Percentiles rank a stretch among this genome's conserved stretches.
phyloP scores from a whole-genome alignment of 164 flowering plant species.

The Litsea cubeba region DNA sequence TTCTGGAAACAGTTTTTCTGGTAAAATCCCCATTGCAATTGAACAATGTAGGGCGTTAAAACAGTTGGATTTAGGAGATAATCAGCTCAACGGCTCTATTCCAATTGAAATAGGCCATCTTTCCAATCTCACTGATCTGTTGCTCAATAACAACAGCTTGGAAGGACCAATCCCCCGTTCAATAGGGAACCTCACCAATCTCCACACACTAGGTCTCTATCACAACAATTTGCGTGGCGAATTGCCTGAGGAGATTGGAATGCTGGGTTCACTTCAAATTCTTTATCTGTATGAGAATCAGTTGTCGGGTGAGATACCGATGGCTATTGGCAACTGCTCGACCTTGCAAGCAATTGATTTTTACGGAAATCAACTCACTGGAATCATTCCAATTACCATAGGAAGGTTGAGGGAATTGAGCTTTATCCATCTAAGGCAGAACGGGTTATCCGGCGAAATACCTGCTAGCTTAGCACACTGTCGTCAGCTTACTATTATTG shows the following conservation, averaged over 20 bases:
- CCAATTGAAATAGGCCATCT: slow-evolving; percentile 57
- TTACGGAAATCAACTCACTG: slow-evolving; percentile 68
- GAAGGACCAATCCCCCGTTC: slow-evolving; percentile 55
- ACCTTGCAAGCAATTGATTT: slow-evolving; percentile 75
- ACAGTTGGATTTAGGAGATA: slow-evolving; percentile 75
- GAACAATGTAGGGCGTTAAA: slow-evolving; percentile 45
- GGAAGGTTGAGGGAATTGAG: slow-evolving; percentile 62
- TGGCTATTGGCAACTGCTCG: slow-evolving; percentile 81
- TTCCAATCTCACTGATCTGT: slow-evolving; percentile 50
- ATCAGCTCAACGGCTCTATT: slow-evolving; percentile 58
- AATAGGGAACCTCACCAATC: slow-evolving; percentile 58
- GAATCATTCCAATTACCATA: slow-evolving; percentile 62
- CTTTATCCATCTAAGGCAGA: slow-evolving; percentile 77
- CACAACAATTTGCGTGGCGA: slow-evolving; percentile 64
- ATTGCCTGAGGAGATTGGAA: slow-evolving; percentile 69
- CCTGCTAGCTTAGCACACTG: slow-evolving; percentile 77
- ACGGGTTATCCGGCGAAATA: slow-evolving; percentile 66
- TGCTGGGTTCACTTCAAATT: slow-evolving; percentile 52
- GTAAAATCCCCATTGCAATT: slow-evolving; percentile 56
- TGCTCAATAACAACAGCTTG: slow-evolving; percentile 79
- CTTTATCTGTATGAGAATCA: slow-evolving; percentile 80
- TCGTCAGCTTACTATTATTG: slow-evolving; percentile 50
- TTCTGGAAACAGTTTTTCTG: slow-evolving; percentile 45
- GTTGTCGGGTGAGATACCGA: slow-evolving; percentile 77
- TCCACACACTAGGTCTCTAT: slow-evolving; percentile 56